phyloP scores from a whole-genome alignment of 73 alveolate species.

The Tetrahymena malaccensis region DNA sequence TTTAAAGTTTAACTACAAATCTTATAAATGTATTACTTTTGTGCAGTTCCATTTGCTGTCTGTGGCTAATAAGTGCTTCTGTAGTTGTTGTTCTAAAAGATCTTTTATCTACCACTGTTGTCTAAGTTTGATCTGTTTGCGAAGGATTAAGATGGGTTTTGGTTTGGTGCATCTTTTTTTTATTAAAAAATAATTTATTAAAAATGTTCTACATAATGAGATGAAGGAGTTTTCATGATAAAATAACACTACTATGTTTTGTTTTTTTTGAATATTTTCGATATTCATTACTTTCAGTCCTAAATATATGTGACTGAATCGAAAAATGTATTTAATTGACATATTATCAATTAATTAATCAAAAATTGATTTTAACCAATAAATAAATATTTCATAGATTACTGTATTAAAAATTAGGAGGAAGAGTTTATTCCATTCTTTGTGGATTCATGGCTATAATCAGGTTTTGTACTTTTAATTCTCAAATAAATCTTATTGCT shows the following conservation, averaged over 20 bases:
- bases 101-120: background rate
- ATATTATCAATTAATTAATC: too few relatives aligned
- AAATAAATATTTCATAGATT: too few relatives aligned
- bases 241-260: too few relatives aligned
- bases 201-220: background rate
- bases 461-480: background rate
- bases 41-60: background rate
- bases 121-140: background rate
- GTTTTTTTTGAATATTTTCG: too few relatives aligned
- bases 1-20: too few relatives aligned
- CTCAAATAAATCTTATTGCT: background rate
- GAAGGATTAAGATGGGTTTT: background rate
- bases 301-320: too few relatives aligned
- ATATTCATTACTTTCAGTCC: too few relatives aligned
- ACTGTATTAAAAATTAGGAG: background rate
- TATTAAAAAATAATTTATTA: too few relatives aligned
- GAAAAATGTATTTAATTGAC: too few relatives aligned
- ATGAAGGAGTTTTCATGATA: too few relatives aligned
- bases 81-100: background rate
- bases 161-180: background rate
- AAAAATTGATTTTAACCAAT: too few relatives aligned
- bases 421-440: background rate
- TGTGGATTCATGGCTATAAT: background rate
- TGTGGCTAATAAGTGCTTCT: background rate
- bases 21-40: too few relatives aligned